Evolutionary conservation across 192 early-diverging fungal genomes (phyloP).

Genomic region (Entrophospora sp.): DNA sequence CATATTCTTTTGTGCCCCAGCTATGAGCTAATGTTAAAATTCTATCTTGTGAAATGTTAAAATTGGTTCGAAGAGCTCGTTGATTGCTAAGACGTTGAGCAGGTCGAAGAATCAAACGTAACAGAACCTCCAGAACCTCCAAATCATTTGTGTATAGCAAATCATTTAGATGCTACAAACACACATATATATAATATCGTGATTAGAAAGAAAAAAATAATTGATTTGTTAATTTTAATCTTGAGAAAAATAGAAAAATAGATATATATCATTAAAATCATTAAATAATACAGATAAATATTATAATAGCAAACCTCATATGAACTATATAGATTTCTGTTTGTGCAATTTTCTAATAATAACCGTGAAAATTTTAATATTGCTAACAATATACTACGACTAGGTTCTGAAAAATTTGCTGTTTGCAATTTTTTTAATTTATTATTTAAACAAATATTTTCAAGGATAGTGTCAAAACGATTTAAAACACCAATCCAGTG

Average conservation of each 20-base stretch:
- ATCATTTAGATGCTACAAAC: constrained; percentile 64
- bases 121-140: constrained; percentile 66
- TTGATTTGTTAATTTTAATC: no score
- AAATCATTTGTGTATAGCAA: constrained; percentile 73
- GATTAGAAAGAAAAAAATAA: no score
- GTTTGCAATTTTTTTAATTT: constrained; percentile 58
- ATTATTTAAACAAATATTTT: constrained; percentile 51
- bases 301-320: constrained; percentile 58
- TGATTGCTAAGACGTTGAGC: constrained; percentile 87
- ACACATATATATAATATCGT: not conserved
- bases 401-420: constrained; percentile 43
- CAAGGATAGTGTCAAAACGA: constrained; percentile 80
- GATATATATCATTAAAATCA: no score
- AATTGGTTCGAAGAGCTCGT: constrained; percentile 49
- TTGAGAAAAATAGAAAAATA: no score
- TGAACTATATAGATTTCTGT: constrained; percentile 87
- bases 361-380: constrained; percentile 69
- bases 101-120: constrained; percentile 77
- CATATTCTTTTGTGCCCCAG: constrained; percentile 49
- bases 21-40: constrained; percentile 50
- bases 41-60: constrained; percentile 47
- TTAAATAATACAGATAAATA: no score
- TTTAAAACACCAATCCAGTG: constrained; percentile 95
- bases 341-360: constrained; percentile 91
- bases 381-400: constrained; percentile 50